A percentile compares a stretch with the other conserved stretches of the same genome.
Evolutionary conservation across 352 stramenopile genomes (phyloP).

Genomic region (Globisporangium rhizosaccharum): DNA sequence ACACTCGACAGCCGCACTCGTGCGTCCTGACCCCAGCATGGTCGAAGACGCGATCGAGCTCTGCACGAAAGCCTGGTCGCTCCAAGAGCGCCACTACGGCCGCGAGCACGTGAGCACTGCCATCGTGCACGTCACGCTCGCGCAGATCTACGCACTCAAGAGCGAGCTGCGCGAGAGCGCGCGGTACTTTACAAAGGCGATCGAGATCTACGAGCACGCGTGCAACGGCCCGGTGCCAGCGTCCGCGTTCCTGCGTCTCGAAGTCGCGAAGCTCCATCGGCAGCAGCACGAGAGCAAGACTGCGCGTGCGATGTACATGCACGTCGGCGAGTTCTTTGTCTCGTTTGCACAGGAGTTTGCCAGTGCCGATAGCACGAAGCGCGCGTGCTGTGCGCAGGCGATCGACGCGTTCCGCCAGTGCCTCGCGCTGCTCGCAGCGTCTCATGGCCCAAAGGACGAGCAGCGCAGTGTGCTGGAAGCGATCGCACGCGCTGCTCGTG

Average conservation of each 20-base stretch:
- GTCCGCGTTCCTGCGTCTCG: constrained; percentile 50
- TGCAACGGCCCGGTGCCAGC: constrained; percentile 53
- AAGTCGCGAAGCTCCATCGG: constrained; percentile 51
- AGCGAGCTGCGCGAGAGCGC: constrained; percentile 32
- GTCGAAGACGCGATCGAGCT: constrained; percentile 65
- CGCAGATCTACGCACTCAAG: constrained; percentile 44
- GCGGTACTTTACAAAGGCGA: constrained; percentile 36
- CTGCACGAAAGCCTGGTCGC: constrained; percentile 55
- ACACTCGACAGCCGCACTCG: constrained; percentile 22
- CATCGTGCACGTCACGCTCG: constrained; percentile 42
- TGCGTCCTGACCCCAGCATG: constrained; percentile 20
- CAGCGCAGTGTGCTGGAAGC: constrained; percentile 34
- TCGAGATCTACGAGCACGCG: constrained; percentile 47
- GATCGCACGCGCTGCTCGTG: constrained; percentile 34
- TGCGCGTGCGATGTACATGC: constrained; percentile 21
- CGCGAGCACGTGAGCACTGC: constrained; percentile 48
- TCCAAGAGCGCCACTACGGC: constrained; percentile 48
- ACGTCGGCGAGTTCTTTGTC: constrained; percentile 51
- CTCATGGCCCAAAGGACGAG: constrained; percentile 21
- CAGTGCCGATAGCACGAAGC: constrained; percentile 39
- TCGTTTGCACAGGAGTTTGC: constrained; percentile 56
- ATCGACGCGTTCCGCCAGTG: constrained; percentile 58
- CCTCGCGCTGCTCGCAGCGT: constrained; percentile 17
- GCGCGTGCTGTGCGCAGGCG: constrained; percentile 48
- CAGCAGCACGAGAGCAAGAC: constrained; percentile 15